Conservation (phyloP, 768 basidiomycete species). For the Tubosaeta sp. region DNA sequence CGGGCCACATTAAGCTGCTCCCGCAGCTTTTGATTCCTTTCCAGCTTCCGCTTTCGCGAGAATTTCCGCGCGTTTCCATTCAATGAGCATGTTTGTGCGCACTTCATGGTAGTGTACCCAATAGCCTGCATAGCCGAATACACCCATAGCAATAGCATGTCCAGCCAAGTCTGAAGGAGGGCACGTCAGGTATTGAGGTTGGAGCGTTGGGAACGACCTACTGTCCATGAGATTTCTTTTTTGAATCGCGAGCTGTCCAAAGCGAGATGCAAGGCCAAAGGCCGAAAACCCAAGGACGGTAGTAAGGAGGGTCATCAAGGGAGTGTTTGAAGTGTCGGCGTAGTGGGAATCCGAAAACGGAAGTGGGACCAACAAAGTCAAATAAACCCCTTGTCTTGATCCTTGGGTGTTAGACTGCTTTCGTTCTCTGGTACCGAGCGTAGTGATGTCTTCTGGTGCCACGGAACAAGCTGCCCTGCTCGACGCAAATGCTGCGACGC, state of each 20-base stretch:
- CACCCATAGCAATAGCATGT: conserved; percentile 63
- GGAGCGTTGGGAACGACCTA: conserved; percentile 39
- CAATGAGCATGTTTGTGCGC: conserved; percentile 56
- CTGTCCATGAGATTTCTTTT: conserved; percentile 75
- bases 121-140: conserved; percentile 73
- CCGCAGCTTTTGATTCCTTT: conserved; percentile 9
- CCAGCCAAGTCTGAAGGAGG: conserved; percentile 59
- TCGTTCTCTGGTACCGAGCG: not conserved
- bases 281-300: conserved; percentile 74
- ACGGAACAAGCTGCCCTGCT: conserved; percentile 1
- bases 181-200: not conserved
- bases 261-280: conserved; percentile 78
- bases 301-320: conserved; percentile 60
- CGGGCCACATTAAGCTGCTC: conserved; percentile 21
- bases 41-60: conserved; percentile 38
- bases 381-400: conserved; percentile 17
- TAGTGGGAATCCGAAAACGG: conserved; percentile 8
- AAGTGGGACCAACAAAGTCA: conserved; percentile 20
- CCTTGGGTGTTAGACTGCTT: not conserved
- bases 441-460: conserved; percentile 14
- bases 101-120: conserved; percentile 67
- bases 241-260: conserved; percentile 87
- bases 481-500: conserved; percentile 19
- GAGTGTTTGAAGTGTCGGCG: conserved; percentile 4
- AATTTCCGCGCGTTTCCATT: conserved; percentile 60